Conservation (phyloP, 2,329 filamentous ascomycete genomes). For the Fusarium sp. region DNA sequence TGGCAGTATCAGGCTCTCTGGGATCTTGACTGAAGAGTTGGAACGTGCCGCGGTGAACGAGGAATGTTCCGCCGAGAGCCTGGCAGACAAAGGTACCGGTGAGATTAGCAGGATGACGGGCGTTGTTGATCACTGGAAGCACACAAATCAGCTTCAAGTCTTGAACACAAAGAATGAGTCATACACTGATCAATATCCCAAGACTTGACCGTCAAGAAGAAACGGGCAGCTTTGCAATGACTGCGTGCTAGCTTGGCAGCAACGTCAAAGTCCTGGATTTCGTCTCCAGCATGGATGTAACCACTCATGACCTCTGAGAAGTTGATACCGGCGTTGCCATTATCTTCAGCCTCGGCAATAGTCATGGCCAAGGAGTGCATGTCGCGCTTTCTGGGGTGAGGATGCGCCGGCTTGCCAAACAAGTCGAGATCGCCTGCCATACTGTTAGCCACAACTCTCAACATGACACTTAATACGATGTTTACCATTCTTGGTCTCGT, state of each 20-base stretch:
- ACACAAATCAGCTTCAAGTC: background rate
- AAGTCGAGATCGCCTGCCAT: constrained; percentile 56
- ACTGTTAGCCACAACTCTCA: background rate
- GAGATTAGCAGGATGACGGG: constrained; percentile 53
- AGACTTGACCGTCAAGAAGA: constrained; percentile 69
- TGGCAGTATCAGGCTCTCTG: constrained; percentile 66
- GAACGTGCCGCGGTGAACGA: constrained; percentile 69
- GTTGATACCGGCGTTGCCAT: constrained; percentile 59
- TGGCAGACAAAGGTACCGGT: constrained; percentile 64
- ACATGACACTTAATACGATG: background rate
- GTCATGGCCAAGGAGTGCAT: constrained; percentile 7
- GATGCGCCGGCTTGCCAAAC: constrained; percentile 62
- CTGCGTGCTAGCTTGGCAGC: constrained; percentile 44
- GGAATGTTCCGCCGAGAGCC: constrained; percentile 57
- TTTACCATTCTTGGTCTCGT: constrained; percentile 35
- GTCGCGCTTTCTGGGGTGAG: constrained; percentile 48
- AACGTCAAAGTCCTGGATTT: constrained; percentile 22
- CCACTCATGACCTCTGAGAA: constrained; percentile 75
- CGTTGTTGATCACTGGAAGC: constrained; percentile 42
- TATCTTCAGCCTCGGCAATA: constrained; percentile 20
- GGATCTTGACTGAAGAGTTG: constrained; percentile 67
- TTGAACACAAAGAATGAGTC: background rate
- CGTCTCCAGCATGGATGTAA: constrained; percentile 58
- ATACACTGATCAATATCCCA: constrained; percentile 54
- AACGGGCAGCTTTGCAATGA: constrained; percentile 65